These are phyloP conservation scores for Boletellus ananiceps DNA, from an alignment of 768 basidiomycete genomes.

Conservation along the genomic window DNA sequence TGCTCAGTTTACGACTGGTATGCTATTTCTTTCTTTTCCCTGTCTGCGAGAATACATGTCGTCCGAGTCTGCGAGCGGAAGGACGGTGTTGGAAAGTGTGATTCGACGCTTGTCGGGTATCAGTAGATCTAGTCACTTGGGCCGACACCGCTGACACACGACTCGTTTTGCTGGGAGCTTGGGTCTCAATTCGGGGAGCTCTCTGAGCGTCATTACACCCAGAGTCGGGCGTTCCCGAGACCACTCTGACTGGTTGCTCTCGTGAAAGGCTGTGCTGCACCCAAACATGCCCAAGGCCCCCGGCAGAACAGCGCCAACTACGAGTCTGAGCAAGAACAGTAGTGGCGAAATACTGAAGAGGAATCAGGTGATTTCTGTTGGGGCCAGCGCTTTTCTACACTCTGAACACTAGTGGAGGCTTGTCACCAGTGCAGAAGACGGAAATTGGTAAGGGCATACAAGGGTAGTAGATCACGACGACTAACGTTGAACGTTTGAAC, in stretches of 20 bases:
- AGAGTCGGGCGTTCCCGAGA: neutral
- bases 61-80: constrained; percentile 17
- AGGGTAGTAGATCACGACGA: constrained; percentile 13
- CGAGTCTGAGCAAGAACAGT: constrained; percentile 1
- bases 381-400: neutral
- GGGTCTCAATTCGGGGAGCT: too few species aligned
- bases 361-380: constrained; percentile 20
- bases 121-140: too few species aligned
- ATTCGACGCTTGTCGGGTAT: too few species aligned
- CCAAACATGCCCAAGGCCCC: constrained; percentile 38
- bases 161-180: too few species aligned
- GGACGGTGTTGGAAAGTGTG: neutral
- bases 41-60: constrained; percentile 36
- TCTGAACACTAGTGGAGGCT: constrained; percentile 24
- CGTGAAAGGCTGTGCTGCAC: neutral
- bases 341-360: constrained; percentile 15
- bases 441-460: constrained; percentile 51
- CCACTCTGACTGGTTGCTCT: too few species aligned
- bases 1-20: constrained; percentile 65
- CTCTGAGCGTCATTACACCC: too few species aligned
- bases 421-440: constrained; percentile 63
- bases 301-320: constrained; percentile 1
- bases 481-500: neutral
- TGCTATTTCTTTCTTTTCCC: constrained; percentile 30
- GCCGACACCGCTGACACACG: too few species aligned